Base-by-base conservation (phyloP, 129 eudicot genomes). In the Tanacetum coccineum region DNA sequence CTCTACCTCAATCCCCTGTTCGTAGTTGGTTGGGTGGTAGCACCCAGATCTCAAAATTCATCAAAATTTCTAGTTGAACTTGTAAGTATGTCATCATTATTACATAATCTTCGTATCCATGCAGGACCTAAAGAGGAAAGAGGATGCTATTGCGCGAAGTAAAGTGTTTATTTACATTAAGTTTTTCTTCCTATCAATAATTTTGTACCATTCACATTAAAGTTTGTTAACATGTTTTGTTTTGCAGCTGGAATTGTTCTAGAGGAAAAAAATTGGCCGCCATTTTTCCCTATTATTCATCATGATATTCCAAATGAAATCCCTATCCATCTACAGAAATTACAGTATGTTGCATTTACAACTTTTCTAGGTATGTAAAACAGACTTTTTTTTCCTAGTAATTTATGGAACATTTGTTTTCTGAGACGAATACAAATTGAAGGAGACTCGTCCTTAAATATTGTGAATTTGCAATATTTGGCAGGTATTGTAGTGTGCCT, bases 261-360 rank as follows among this genome's bases (percentile, higher is more conserved):
- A 53, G 99, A 93, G 67, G 96, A 89, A 61, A 88, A 84, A 57
- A 93, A 93, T 59, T 93, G 96, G 96, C 99, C 99, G 12, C 90
- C 96, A 44, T 82, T 88, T 68, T 81, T 93, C 30, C 99, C 99
- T 17, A 74, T 93, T 40, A 93, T 93, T 80, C 99, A 93, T 74
- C 93, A 93, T 69, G 99, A 93, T 73, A 93, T 93, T 59, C 75
- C 88, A 67, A 93, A 86, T 67, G 99, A 93, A 77, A 93, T 93
- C 54, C 99, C 99, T 64, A 46, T 93, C 59, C 99, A 93, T 84
- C 76, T 93, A 36, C 99, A 93, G 72, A 84, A 57, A 72, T 49
- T 93, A 78, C 99, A 89, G 53, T 93, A 93, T 77, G 95, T 84
- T 77, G 99, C 96, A 53, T 89, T 93, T 74, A 81, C 96, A n/a